Evolutionary conservation across 2,329 filamentous ascomycete species (phyloP).

Genomic region (Apiospora hydei): DNA sequence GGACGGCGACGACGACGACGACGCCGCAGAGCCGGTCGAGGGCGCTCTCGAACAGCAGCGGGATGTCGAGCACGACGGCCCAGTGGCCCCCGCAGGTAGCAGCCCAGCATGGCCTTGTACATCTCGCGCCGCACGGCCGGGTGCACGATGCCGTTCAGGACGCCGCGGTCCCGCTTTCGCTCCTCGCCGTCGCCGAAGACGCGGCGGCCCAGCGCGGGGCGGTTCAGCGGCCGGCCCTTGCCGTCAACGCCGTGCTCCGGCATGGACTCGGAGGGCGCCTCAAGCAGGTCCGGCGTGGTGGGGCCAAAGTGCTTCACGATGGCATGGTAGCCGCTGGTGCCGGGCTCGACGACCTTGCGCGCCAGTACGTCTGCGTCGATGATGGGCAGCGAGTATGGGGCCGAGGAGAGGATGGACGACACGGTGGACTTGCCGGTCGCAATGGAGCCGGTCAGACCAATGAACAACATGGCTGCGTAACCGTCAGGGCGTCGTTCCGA

Average conservation of each 20-base stretch:
- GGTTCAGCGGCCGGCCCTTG: conserved; percentile 79
- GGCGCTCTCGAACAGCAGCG: conserved; percentile 86
- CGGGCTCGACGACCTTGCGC: conserved; percentile 92
- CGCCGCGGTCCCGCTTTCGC: conserved; percentile 72
- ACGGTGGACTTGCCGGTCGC: conserved; percentile 98
- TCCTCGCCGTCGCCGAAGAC: conserved; percentile 85
- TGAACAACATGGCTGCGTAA: conserved; percentile 77
- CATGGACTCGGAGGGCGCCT: conserved; percentile 61
- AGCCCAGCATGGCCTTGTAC: conserved; percentile 74
- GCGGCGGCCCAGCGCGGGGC: conserved; percentile 81
- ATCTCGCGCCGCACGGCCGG: conserved; percentile 87
- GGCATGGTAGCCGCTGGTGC: conserved; percentile 80
- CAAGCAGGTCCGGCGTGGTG: conserved; percentile 84
- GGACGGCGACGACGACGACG: conserved; percentile 86
- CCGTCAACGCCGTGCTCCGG: conserved; percentile 62
- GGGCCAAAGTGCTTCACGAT: conserved; percentile 84
- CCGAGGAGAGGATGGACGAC: conserved; percentile 78
- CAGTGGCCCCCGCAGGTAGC: conserved; percentile 81
- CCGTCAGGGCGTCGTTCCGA: background rate
- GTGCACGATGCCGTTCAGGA: conserved; percentile 90
- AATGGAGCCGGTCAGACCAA: conserved; percentile 95
- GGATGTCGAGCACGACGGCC: conserved; percentile 93
- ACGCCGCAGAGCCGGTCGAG: conserved; percentile 87
- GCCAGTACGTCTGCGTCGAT: conserved; percentile 95
- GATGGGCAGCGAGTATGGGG: conserved; percentile 86